Conservation (phyloP, 495 filamentous ascomycete species). For the Podospora appendiculata region DNA sequence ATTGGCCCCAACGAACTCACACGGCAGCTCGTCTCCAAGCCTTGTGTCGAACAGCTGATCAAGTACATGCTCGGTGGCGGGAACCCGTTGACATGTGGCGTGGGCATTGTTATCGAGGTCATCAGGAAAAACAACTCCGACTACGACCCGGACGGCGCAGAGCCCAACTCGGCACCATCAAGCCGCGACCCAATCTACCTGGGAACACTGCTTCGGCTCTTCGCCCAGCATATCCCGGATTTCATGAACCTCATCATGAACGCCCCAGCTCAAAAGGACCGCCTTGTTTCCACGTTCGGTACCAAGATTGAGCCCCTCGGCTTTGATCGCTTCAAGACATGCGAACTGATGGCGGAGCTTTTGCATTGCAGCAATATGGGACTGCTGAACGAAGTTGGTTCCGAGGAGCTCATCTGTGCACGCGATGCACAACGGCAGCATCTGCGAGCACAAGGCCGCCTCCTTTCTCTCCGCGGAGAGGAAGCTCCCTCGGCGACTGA, state of each 20-base stretch:
- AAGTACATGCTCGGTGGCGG: constrained; percentile 88
- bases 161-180: constrained; percentile 68
- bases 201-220: constrained; percentile 82
- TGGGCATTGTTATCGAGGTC: constrained; percentile 96
- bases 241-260: constrained; percentile 90
- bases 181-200: constrained; percentile 94
- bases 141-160: constrained; percentile 86
- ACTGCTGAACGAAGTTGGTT: constrained; percentile 85
- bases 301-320: constrained; percentile 88
- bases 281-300: constrained; percentile 64
- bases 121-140: constrained; percentile 99
- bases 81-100: constrained; percentile 91
- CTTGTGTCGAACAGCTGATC: constrained; percentile 75
- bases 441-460: constrained; percentile 62
- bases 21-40: constrained; percentile 84
- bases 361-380: constrained; percentile 99
- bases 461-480: constrained; percentile 27
- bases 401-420: constrained; percentile 75
- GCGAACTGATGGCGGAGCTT: constrained; percentile 96
- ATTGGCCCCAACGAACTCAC: constrained; percentile 98
- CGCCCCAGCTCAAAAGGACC: constrained; percentile 42
- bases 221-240: constrained; percentile 84
- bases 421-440: constrained; percentile 77
- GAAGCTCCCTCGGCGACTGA: constrained; percentile 29
- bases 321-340: constrained; percentile 98